Evolutionary conservation across 1,284 basidiomycete species (phyloP).

Genomic region (Ustilago tritici): DNA sequence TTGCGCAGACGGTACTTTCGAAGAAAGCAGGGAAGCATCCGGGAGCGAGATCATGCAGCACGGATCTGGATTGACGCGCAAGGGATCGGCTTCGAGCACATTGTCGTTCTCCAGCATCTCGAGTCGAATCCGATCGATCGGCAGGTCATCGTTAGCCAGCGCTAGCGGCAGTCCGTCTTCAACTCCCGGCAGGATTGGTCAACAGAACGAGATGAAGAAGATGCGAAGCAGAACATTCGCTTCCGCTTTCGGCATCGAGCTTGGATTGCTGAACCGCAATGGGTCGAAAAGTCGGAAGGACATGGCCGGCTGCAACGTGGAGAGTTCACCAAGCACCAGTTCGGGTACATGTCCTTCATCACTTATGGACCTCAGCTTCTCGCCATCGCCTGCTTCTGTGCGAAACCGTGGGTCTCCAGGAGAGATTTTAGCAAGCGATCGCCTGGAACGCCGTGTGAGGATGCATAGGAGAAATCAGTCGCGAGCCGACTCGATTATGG

Average conservation of each 20-base stretch:
- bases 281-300: slow-evolving; percentile 8
- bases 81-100: slow-evolving; percentile 22
- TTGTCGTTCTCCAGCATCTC: slow-evolving; percentile 26
- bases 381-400: slow-evolving; percentile 17
- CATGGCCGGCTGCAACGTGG: slow-evolving; percentile 6
- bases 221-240: slow-evolving; percentile 42
- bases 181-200: not conserved
- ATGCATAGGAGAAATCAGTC: slow-evolving; percentile 23
- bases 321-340: slow-evolving; percentile 31
- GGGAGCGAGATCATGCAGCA: not conserved
- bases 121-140: slow-evolving; percentile 22
- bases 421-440: not conserved
- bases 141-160: not conserved
- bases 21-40: not conserved
- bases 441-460: no score
- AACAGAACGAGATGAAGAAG: slow-evolving; percentile 17
- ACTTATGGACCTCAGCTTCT: slow-evolving; percentile 24
- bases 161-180: not conserved
- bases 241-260: slow-evolving; percentile 41
- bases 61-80: slow-evolving; percentile 2
- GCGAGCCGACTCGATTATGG: slow-evolving; percentile 36
- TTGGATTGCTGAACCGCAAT: slow-evolving; percentile 15
- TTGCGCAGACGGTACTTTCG: not conserved
- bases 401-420: slow-evolving; percentile 8
- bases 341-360: slow-evolving; percentile 21